Evolutionary conservation across 345 rosid genomes (phyloP).

Genomic region (Rhizophora apiculata): DNA sequence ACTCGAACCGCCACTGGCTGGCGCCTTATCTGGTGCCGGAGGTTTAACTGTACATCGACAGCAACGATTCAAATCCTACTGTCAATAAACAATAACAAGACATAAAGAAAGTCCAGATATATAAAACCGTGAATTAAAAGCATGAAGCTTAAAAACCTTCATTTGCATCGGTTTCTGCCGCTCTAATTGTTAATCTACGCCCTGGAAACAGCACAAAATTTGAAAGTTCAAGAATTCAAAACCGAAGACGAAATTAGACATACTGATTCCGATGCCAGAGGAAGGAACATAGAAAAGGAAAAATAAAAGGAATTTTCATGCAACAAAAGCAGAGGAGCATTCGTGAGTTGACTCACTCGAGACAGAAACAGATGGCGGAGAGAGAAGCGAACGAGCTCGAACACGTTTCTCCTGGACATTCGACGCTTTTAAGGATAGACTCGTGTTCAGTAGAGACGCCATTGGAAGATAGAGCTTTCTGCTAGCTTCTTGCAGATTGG

Average conservation of each 20-base stretch:
- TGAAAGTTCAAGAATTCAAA: background rate
- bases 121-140: too few species aligned
- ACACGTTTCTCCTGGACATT: conserved; percentile 27
- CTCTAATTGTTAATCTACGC: conserved; percentile 63
- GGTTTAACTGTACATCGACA: conserved; percentile 46
- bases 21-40: conserved; percentile 68
- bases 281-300: background rate
- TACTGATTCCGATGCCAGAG: too few species aligned
- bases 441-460: conserved; percentile 60
- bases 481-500: background rate
- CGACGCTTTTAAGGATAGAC: conserved; percentile 40
- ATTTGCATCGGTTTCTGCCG: conserved; percentile 73
- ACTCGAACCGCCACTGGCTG: conserved; percentile 65
- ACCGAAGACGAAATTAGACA: background rate
- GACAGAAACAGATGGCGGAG: conserved; percentile 44
- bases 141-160: conserved; percentile 45
- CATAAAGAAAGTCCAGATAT: background rate
- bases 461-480: conserved; percentile 29
- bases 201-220: conserved; percentile 39
- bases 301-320: background rate
- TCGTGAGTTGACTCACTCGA: conserved; percentile 48
- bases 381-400: conserved; percentile 27
- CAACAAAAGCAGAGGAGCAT: background rate
- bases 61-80: background rate
- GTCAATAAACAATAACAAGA: background rate